Evolutionary conservation across 1,284 basidiomycete species (phyloP), one percentile per base, ranked within the genome.

Genomic region (Abortiporus biennis): DNA sequence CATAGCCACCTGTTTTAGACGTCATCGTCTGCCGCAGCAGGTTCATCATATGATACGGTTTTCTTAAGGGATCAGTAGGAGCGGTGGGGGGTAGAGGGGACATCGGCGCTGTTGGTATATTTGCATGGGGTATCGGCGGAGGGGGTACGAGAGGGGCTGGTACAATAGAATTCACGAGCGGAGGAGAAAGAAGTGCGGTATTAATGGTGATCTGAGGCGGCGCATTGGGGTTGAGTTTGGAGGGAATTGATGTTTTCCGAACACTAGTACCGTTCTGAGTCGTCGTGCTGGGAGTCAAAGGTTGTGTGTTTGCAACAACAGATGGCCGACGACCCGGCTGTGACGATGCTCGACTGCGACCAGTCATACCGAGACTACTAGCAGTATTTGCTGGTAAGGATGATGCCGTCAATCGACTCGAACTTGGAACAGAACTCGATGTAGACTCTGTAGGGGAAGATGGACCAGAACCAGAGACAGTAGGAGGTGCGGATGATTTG

Each of bases 31-130:
- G 74, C 44, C 80, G 74, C 17, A 96, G 66, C 23, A 91, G 74
- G 40, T 74, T 72, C 81, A 97, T 86, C 68, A 97, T 76, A 59
- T 94, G 86, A 61, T 95, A 96, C 4, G 93, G 92, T 49, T 92
- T 85, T 44, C 86, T 74, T 38, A 88, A 63, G n/a, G 81, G 68
- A 52, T 92, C 85, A 4, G 66, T 63, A 1, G 91, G 91, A 13
- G 84, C 72, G 22, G 67, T 61, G 1, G 77, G 77, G 11, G 86
- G 86, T 30, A 87, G 67, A 3, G 85, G 85, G 3, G 87, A 89
- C 33, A 72, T 73, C 6, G 87, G 85, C 3, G 83, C 85, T 4
- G 77, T 78, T 20, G 82, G 85, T 15, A 86, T 65, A 51, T 72
- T 74, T 17, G 65, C 66, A 34, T 72, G 65, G 24, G 74, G 64